Conservation (phyloP, 2,329 filamentous ascomycete species). For the Alternaria sp. region DNA sequence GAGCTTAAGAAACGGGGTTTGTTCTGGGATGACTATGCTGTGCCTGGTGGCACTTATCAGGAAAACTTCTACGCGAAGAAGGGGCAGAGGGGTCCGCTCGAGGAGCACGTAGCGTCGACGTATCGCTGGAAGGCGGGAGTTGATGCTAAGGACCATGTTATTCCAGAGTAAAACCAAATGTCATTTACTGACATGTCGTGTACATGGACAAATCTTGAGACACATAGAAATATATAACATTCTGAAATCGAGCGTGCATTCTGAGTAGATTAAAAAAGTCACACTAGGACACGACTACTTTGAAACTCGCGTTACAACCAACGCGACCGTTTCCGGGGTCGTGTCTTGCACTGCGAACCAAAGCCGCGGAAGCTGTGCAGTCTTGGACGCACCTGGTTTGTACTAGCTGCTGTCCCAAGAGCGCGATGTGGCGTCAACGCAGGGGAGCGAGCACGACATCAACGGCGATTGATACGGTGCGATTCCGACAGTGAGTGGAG, state of each 20-base stretch:
- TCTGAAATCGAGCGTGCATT: not conserved
- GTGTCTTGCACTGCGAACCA: not conserved
- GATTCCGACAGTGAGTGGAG: slow-evolving; percentile 43
- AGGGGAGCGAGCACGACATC: slow-evolving; percentile 28
- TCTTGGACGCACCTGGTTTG: not conserved
- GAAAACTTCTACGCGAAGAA: slow-evolving; percentile 66
- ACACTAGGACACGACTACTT: not conserved
- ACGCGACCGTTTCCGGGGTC: not conserved
- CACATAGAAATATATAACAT: not conserved
- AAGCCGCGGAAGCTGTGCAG: not conserved
- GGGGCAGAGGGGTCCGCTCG: slow-evolving; percentile 61
- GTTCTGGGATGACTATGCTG: slow-evolving; percentile 64
- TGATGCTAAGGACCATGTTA: slow-evolving; percentile 41
- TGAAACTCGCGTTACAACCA: not conserved
- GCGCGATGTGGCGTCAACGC: slow-evolving; percentile 35
- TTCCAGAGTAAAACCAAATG: slow-evolving; percentile 57
- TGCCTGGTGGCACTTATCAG: slow-evolving; percentile 66
- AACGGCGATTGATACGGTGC: not conserved
- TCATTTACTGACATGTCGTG: not conserved
- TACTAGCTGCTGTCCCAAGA: slow-evolving; percentile 62
- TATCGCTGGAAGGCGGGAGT: slow-evolving; percentile 55
- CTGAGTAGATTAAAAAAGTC: not conserved
- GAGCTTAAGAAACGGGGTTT: slow-evolving; percentile 68
- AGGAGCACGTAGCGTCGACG: slow-evolving; percentile 62
- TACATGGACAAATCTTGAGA: not conserved